Percentiles rank a stretch among this genome's conserved stretches.
Evolutionary conservation across 208 protist species (phyloP).

Genomic region (Phytomonas francai): DNA sequence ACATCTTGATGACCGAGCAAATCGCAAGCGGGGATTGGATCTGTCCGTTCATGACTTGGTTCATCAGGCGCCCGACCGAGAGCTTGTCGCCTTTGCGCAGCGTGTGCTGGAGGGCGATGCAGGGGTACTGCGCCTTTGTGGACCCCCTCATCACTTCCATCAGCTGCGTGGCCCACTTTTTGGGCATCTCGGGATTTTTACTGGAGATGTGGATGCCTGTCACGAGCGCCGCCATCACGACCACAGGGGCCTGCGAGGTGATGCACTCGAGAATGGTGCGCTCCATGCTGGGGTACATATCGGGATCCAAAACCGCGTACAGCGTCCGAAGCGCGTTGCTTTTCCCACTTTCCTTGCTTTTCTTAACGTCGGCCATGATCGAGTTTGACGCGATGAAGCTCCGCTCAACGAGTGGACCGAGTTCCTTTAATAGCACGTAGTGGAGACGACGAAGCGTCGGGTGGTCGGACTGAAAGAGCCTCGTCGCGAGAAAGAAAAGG

Average conservation of each 20-base stretch:
- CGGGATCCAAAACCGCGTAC: slow-evolving; percentile 93
- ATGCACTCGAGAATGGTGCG: slow-evolving; percentile 96
- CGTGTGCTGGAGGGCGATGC: slow-evolving; percentile 93
- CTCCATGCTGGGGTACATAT: slow-evolving; percentile 93
- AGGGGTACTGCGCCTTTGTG: slow-evolving; percentile 96
- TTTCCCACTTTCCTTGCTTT: slow-evolving; percentile 87
- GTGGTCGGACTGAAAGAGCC: slow-evolving; percentile 96
- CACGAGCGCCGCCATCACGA: slow-evolving; percentile 96
- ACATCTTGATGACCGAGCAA: slow-evolving; percentile 94
- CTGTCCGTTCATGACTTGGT: slow-evolving; percentile 68
- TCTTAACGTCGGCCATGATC: slow-evolving; percentile 97
- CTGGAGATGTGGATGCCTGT: slow-evolving; percentile 94
- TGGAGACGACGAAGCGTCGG: slow-evolving; percentile 94
- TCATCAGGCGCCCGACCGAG: slow-evolving; percentile 92
- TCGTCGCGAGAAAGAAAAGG: slow-evolving; percentile 98
- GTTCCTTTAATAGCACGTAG: slow-evolving; percentile 98
- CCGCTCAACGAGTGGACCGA: slow-evolving; percentile 90
- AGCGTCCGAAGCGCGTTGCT: slow-evolving; percentile 93
- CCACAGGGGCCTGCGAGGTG: slow-evolving; percentile 92
- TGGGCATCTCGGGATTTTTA: slow-evolving; percentile 78
- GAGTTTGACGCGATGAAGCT: slow-evolving; percentile 96
- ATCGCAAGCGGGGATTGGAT: slow-evolving; percentile 92
- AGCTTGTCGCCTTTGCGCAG: slow-evolving; percentile 95
- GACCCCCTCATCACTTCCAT: slow-evolving; percentile 82
- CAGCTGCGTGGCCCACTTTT: slow-evolving; percentile 94